Evolutionary conservation across 1,139 yeast genomes (phyloP).

Genomic region (Hansenula sp.): DNA sequence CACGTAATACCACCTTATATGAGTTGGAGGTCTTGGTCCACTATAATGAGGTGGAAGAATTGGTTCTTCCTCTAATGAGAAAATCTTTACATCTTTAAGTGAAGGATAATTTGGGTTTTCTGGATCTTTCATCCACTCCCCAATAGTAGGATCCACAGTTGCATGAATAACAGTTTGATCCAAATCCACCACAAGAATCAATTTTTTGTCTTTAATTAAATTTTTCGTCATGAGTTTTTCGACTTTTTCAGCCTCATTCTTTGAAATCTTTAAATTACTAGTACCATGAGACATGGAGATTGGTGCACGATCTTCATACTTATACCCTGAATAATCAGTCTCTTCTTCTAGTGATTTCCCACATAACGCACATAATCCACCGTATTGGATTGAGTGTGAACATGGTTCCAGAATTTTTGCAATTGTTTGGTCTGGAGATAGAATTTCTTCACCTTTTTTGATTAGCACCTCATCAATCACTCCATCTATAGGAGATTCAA

Average conservation of each 20-base stretch:
- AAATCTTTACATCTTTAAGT: slow-evolving; percentile 74
- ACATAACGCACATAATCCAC: slow-evolving; percentile 93
- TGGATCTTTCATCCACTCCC: slow-evolving; percentile 92
- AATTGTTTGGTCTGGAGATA: slow-evolving; percentile 43
- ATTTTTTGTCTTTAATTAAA: slow-evolving; percentile 57
- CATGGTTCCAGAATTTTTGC: slow-evolving; percentile 75
- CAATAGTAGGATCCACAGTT: slow-evolving; percentile 95
- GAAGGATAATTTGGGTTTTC: slow-evolving; percentile 80
- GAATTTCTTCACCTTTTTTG: slow-evolving; percentile 55
- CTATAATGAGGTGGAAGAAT: slow-evolving; percentile 49
- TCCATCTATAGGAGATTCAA: slow-evolving; percentile 84
- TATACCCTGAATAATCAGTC: slow-evolving; percentile 73
- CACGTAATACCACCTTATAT: slow-evolving; percentile 81
- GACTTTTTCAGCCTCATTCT: slow-evolving; percentile 80
- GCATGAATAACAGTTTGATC: slow-evolving; percentile 98
- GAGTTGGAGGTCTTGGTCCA: slow-evolving; percentile 55
- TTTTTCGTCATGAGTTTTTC: slow-evolving; percentile 65
- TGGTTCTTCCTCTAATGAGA: slow-evolving; percentile 73
- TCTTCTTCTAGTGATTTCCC: slow-evolving; percentile 83
- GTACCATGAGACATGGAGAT: slow-evolving; percentile 89
- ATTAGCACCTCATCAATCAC: slow-evolving; percentile 47
- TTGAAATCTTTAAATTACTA: slow-evolving; percentile 77
- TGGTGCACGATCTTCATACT: slow-evolving; percentile 73
- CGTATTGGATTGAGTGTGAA: slow-evolving; percentile 91
- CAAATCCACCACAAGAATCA: slow-evolving; percentile 89